These are phyloP conservation scores for Pichia nakasei DNA, from an alignment of 805 yeast genomes.

Conservation along the genomic window DNA sequence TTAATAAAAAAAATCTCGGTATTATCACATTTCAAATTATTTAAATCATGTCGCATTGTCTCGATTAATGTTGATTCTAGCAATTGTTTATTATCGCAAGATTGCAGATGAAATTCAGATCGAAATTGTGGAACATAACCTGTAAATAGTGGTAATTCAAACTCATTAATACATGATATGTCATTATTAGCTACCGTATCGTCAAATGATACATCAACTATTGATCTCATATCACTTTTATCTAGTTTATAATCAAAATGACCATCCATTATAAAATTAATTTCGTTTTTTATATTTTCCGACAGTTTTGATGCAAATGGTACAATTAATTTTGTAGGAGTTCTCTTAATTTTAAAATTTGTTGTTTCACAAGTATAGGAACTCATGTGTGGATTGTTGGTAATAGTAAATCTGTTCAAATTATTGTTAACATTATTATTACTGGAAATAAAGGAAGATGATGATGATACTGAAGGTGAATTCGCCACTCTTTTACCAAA, in stretches of 20 bases:
- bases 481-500: background rate
- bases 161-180: slow-evolving; percentile 3
- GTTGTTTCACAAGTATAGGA: background rate
- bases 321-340: slow-evolving; percentile 2
- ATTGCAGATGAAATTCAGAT: slow-evolving; percentile 42
- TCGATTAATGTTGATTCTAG: slow-evolving; percentile 35
- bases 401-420: background rate
- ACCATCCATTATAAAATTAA: slow-evolving; percentile 12
- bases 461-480: slow-evolving; percentile 4
- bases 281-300: slow-evolving; percentile 7
- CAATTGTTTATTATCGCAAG: slow-evolving; percentile 37
- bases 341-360: slow-evolving; percentile 1
- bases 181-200: no score
- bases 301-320: background rate
- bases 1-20: slow-evolving; percentile 17
- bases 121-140: slow-evolving; percentile 42
- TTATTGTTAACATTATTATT: background rate
- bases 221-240: background rate
- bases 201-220: background rate
- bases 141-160: slow-evolving; percentile 19
- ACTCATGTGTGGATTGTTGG: background rate
- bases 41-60: slow-evolving; percentile 39
- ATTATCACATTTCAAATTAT: background rate
- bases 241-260: slow-evolving; percentile 3
- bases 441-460: slow-evolving; percentile 7